Base-by-base conservation (phyloP, 2,329 filamentous ascomycete species). In the Apiospora saccharicola region DNA sequence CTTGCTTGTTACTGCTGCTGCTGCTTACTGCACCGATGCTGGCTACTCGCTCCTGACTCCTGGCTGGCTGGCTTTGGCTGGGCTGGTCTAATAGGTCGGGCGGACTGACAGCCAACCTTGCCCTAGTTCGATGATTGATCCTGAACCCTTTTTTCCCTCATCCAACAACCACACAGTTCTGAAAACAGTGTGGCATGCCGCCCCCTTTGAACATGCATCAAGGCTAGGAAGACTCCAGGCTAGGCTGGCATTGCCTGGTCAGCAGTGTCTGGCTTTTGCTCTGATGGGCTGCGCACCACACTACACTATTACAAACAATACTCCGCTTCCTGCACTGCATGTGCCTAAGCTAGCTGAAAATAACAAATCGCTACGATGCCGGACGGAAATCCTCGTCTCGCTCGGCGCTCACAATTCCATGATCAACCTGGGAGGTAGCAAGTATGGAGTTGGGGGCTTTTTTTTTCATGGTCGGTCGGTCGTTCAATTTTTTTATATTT, bases 181-280 rank as follows among this genome's bases (percentile, higher is more conserved):
- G 57, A 64, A 64, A 64, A 64, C 57, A 64, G 57, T 64, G 57
- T 64, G 57, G 19, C 57, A 64, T 41, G 57, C 57, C 57, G 57
- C 57, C 57, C 57, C 57, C 57, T 64, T 64, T 64, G 57, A 5
- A 13, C 57, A 64, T 64, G 57, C 57, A 64, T 64, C 57, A 64
- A 64, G 57, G 34, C 30, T 37, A 64, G 34, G 30, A 41, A 64
- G 57, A 41, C 57, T 37, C 34, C 57, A 64, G 57, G 57, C 57
- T 64, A 64, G 57, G 57, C 57, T 64, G 57, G 57, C 57, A 64
- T 64, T 64, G 57, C 34, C 57, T 64, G 57, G 34, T 64, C 57
- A 64, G 57, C 57, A 64, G 57, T 64, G 57, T 64, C 57, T 64
- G 57, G 57, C 57, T 64, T 64, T 64, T 64, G 57, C 34, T 61